These are phyloP conservation scores for Diutina neorugosa DNA, from an alignment of 1,139 yeast genomes.

Conservation along the genomic window DNA sequence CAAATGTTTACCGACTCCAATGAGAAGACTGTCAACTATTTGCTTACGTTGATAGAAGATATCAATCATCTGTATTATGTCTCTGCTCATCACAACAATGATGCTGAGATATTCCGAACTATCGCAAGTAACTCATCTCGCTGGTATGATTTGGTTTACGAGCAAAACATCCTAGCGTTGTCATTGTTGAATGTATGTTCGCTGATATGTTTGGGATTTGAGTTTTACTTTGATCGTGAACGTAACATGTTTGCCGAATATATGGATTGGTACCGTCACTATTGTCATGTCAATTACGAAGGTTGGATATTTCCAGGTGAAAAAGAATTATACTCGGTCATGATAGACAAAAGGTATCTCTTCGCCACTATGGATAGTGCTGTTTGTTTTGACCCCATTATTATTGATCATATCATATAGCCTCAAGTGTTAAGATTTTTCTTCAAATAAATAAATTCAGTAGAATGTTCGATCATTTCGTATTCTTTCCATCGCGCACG, in stretches of 20 bases:
- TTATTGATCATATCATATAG: not conserved
- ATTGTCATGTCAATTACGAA: not conserved
- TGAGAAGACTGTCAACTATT: not conserved
- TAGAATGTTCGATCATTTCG: not conserved
- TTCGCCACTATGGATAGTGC: not conserved
- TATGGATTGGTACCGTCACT: not conserved
- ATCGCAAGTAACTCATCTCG: not conserved
- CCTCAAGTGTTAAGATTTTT: not conserved
- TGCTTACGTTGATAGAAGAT: not conserved
- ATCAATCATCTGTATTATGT: not conserved
- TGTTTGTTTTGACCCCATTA: not conserved
- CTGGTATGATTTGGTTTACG: not conserved
- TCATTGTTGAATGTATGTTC: not conserved
- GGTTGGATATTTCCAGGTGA: not conserved
- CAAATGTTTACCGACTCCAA: no score
- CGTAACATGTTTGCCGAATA: not conserved
- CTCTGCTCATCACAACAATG: not conserved
- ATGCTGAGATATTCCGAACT: not conserved
- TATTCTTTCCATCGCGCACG: not conserved
- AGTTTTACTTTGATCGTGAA: not conserved
- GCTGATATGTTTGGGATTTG: not conserved
- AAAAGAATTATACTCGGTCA: not conserved
- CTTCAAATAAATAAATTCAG: no score
- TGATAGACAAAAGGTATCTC: not conserved
- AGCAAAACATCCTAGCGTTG: not conserved